Base-by-base conservation (phyloP, 2,329 filamentous ascomycete genomes). In the Verticillium dahliae region DNA sequence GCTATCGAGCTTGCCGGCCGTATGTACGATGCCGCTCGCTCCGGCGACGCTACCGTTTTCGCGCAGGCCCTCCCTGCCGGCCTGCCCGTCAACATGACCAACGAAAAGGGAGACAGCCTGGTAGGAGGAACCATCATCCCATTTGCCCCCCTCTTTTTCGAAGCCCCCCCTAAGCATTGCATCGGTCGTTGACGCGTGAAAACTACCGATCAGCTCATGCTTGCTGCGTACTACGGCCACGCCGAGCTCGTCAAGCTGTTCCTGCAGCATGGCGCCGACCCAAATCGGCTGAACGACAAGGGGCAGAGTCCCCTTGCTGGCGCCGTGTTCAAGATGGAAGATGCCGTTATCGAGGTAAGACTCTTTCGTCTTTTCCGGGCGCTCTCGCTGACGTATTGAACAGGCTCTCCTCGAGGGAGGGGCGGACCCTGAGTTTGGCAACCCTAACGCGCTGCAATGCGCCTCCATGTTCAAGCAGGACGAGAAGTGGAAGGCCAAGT, bases 81-180 rank as follows among this genome's bases (percentile, higher is more conserved):
- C 1, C 76, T 91, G 33, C 88, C 88, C 0, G 77, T 83, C 1
- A 91, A 90, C 68, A 78, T 91, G 72, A 90, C 87, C 27, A 91
- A 91, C 68, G 82, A 88, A 58, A 88, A 89, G 65, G 89, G 89
- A 57, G 88, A 92, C 70, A 90, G 84, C n/a, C 73, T 91, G 63
- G 83, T 86, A 77, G 54, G 78, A 52, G 22, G 41, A 52, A 27
- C 45, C 45, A 52, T 9, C 18, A n/a, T 52, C 18, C n/a, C 11
- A 11, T 52, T 7, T 66, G 14, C 14, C 13, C 9, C 15, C 4
- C 22, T 34, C 27, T 31, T 31, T 31, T 4, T 31, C 27, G 27
- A 31, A 31, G 27, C 2, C 27, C 27, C 27, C 27, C 27, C 4
- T 31, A 31, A 31, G 3, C 58, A 45, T 52, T 33, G 9, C 2